Percentiles rank a stretch among this genome's conserved stretches.
These are phyloP conservation scores for Megacollybia marginata DNA, from an alignment of 768 basidiomycete species.

Conservation along the genomic window DNA sequence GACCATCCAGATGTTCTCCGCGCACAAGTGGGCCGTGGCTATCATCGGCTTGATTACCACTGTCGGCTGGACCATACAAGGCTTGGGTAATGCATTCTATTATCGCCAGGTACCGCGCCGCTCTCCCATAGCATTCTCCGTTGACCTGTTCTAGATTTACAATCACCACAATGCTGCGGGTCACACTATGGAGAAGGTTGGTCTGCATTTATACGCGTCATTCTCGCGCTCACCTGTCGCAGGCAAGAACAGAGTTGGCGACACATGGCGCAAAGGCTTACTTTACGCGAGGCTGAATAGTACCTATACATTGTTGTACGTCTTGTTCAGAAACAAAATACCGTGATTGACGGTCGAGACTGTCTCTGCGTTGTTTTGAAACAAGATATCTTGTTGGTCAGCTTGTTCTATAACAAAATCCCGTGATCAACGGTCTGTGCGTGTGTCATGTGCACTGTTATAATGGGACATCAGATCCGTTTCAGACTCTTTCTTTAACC, in stretches of 20 bases:
- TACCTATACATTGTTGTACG: constrained; percentile 7
- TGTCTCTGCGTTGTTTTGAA: too few species aligned
- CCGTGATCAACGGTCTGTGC: too few species aligned
- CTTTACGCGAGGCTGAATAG: constrained; percentile 70
- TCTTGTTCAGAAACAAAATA: neutral
- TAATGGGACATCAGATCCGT: too few species aligned
- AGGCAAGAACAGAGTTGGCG: constrained; percentile 83
- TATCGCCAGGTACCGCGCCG: constrained; percentile 57
- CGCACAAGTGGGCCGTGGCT: constrained; percentile 69
- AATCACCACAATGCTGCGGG: constrained; percentile 74
- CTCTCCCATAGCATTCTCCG: constrained; percentile 8
- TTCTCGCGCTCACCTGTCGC: constrained; percentile 5
- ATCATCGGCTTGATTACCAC: constrained; percentile 77
- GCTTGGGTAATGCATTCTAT: constrained; percentile 71
- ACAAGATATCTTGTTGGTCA: too few species aligned
- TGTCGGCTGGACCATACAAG: constrained; percentile 84
- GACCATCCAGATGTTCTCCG: constrained; percentile 74
- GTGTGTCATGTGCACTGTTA: too few species aligned
- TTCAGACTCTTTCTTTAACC: constrained; percentile 15
- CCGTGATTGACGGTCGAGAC: too few species aligned
- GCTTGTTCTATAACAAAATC: too few species aligned
- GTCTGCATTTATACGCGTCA: constrained; percentile 12
- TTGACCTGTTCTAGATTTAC: constrained; percentile 49
- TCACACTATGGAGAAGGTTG: constrained; percentile 81
- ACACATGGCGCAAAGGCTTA: constrained; percentile 83